Evolutionary conservation across 805 yeast genomes (phyloP).

Genomic region (Ogataea glucozyma): DNA sequence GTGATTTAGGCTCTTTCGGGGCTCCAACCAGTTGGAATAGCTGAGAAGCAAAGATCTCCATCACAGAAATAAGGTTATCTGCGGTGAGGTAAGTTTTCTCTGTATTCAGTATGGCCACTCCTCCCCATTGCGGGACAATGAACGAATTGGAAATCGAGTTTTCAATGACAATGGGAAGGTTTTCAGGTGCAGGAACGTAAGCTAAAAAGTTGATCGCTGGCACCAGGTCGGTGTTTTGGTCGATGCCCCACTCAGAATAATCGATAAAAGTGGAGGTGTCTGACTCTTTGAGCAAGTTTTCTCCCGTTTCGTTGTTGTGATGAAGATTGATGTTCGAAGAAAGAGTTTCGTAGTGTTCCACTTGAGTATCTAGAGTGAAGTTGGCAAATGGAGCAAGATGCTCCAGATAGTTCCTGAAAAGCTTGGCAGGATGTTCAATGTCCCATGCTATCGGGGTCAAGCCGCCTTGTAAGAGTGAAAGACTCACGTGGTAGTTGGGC

Average conservation of each 20-base stretch:
- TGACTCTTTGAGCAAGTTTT: constrained; percentile 40
- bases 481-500: constrained; percentile 71
- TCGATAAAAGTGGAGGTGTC: constrained; percentile 79
- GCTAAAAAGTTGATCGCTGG: constrained; percentile 72
- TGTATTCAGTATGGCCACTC: constrained; percentile 55
- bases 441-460: constrained; percentile 75
- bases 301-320: constrained; percentile 29
- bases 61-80: constrained; percentile 52
- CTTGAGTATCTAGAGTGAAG: constrained; percentile 76
- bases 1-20: constrained; percentile 56
- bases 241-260: constrained; percentile 79
- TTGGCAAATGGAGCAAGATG: constrained; percentile 58
- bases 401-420: constrained; percentile 56
- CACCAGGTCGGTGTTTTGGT: constrained; percentile 47
- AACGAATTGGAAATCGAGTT: constrained; percentile 55
- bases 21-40: constrained; percentile 72
- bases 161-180: constrained; percentile 50
- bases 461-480: constrained; percentile 72
- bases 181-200: constrained; percentile 57
- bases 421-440: constrained; percentile 52
- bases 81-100: constrained; percentile 36
- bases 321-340: constrained; percentile 30
- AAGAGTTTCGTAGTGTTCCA: constrained; percentile 63
- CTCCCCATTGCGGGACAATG: constrained; percentile 89
- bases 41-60: constrained; percentile 75